These are phyloP conservation scores for Lanmaoa pseudosensibilis DNA, from an alignment of 768 basidiomycete species.

Conservation along the genomic window DNA sequence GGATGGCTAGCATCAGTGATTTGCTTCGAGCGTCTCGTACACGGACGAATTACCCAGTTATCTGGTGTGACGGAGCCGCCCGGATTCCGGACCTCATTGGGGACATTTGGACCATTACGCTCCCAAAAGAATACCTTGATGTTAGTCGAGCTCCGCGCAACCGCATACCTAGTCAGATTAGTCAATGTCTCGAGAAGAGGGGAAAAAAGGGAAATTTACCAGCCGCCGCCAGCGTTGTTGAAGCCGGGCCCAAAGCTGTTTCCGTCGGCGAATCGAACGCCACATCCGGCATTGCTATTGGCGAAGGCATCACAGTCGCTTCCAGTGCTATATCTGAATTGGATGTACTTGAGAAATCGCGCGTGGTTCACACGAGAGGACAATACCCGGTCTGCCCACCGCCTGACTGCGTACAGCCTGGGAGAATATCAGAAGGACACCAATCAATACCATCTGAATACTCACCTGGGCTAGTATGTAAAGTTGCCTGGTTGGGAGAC, in stretches of 20 bases:
- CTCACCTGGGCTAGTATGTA: background rate
- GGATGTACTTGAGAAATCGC: background rate
- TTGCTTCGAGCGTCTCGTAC: background rate
- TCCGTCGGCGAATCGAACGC: background rate
- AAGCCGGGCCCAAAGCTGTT: background rate
- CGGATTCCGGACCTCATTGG: background rate
- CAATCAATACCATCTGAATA: background rate
- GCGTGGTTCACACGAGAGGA: background rate
- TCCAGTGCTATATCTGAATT: background rate
- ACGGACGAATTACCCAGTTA: background rate
- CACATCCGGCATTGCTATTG: background rate
- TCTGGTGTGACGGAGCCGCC: background rate
- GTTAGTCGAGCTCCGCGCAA: background rate
- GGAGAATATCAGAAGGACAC: background rate
- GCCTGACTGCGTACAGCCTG: background rate
- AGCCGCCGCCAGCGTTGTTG: background rate
- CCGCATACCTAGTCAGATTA: background rate
- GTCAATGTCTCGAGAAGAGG: background rate
- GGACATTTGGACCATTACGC: background rate
- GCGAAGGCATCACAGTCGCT: background rate
- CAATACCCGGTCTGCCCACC: background rate
- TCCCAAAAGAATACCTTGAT: background rate
- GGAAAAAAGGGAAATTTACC: background rate
- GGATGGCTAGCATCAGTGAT: background rate
- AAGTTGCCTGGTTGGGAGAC: background rate